These are phyloP conservation scores for Talaromyces rugulosus DNA, from an alignment of 2,329 filamentous ascomycete genomes.

Conservation along the genomic window DNA sequence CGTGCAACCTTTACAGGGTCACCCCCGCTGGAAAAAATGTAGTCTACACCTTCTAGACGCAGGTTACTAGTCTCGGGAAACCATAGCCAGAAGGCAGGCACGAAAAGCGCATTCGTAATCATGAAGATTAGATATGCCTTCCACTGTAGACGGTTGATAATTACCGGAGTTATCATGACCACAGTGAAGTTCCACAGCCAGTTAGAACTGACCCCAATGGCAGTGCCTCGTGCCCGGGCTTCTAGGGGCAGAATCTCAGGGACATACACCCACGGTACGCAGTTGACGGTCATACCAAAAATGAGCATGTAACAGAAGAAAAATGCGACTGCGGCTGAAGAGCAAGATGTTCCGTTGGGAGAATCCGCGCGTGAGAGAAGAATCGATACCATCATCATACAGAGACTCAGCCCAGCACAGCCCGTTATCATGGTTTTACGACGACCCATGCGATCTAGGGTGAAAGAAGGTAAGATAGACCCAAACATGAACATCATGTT, in stretches of 20 bases:
- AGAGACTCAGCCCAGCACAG: constrained; percentile 31
- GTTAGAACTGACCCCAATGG: constrained; percentile 47
- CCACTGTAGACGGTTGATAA: constrained; percentile 25
- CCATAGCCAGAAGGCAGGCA: constrained; percentile 45
- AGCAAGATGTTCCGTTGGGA: constrained; percentile 35
- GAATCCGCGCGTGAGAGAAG: constrained; percentile 42
- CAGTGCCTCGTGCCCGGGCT: constrained; percentile 47
- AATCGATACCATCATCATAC: constrained; percentile 34
- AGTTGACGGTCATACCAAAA: constrained; percentile 43
- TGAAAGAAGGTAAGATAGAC: constrained; percentile 43
- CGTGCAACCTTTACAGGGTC: not conserved
- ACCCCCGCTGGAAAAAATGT: not conserved
- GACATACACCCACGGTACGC: constrained; percentile 50
- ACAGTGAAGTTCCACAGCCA: constrained; percentile 39
- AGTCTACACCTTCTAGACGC: constrained; percentile 42
- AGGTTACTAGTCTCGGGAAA: constrained; percentile 43
- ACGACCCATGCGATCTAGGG: constrained; percentile 41
- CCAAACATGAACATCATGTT: constrained; percentile 38
- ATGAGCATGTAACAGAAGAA: constrained; percentile 46
- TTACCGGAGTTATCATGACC: constrained; percentile 33
- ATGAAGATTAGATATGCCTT: constrained; percentile 36
- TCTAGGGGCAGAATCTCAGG: constrained; percentile 50
- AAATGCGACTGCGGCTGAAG: constrained; percentile 47
- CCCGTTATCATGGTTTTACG: constrained; percentile 36
- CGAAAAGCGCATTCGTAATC: constrained; percentile 28